Evolutionary conservation across 345 rosid genomes (phyloP).

Genomic region (Syzygium aqueum): DNA sequence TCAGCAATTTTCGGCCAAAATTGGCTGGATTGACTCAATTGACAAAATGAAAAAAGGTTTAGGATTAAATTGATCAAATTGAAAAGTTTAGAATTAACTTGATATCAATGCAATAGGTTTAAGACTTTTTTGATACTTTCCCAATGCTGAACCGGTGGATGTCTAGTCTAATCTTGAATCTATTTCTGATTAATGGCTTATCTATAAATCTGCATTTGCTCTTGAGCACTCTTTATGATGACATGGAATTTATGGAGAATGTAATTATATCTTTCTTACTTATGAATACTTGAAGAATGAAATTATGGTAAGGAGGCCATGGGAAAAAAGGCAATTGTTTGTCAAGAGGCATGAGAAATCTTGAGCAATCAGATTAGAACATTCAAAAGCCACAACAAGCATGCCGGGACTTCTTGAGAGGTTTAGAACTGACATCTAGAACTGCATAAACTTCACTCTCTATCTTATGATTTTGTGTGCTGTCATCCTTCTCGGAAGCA

Average conservation of each 20-base stretch:
- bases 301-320: not conserved
- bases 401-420: not conserved
- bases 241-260: not conserved
- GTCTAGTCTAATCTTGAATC: not conserved
- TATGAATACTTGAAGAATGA: not conserved
- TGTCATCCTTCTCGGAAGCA: not conserved
- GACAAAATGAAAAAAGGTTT: no score
- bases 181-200: not conserved
- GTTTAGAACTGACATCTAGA: not conserved
- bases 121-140: no score
- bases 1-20: no score
- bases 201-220: not conserved
- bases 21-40: no score
- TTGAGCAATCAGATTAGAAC: not conserved
- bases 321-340: not conserved
- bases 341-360: not conserved
- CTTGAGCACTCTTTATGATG: not conserved
- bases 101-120: no score
- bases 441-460: not conserved
- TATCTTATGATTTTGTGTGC: not conserved
- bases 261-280: not conserved
- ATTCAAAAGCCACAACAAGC: not conserved
- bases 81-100: no score
- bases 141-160: no score
- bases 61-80: no score